phyloP scores from a whole-genome alignment of 345 rosid species.

The Viola odorata region DNA sequence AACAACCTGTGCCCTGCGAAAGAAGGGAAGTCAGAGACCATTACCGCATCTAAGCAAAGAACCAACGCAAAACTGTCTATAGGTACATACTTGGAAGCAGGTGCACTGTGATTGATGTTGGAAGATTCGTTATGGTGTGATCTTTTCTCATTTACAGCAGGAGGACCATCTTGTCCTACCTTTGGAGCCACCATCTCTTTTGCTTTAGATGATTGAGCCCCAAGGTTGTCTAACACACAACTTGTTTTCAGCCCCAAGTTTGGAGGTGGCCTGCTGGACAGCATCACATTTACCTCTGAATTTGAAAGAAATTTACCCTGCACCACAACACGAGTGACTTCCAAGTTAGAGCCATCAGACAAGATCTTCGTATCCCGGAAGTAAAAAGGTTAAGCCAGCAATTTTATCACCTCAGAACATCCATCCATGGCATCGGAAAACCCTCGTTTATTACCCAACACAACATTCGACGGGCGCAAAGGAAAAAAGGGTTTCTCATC shows the following conservation, averaged over 20 bases:
- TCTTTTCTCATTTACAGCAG: constrained; percentile 24
- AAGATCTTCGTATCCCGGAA: constrained; percentile 7
- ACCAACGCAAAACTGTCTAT: background rate
- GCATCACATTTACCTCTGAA: constrained; percentile 19
- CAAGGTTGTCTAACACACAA: constrained; percentile 42
- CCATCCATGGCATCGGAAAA: constrained; percentile 54
- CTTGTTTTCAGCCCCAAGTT: constrained; percentile 45
- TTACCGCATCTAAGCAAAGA: background rate
- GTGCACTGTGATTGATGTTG: constrained; percentile 21
- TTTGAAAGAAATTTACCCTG: constrained; percentile 46
- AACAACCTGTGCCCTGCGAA: constrained; percentile 34
- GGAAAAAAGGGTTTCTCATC: constrained; percentile 34
- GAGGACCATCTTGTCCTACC: constrained; percentile 32
- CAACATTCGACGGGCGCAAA: constrained; percentile 22
- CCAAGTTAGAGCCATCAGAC: constrained; percentile 12
- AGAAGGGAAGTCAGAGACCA: constrained; percentile 1
- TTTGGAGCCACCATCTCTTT: constrained; percentile 34
- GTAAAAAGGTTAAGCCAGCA: background rate
- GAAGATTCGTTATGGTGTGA: constrained; percentile 16
- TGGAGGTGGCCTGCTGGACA: constrained; percentile 28
- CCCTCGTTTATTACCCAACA: constrained; percentile 36
- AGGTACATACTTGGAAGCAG: constrained; percentile 23
- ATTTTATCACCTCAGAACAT: constrained; percentile 42
- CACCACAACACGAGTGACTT: constrained; percentile 16
- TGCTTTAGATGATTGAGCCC: constrained; percentile 35